These are phyloP conservation scores for Coemansia sp. DNA, from an alignment of 192 early-diverging fungal species.

Conservation along the genomic window DNA sequence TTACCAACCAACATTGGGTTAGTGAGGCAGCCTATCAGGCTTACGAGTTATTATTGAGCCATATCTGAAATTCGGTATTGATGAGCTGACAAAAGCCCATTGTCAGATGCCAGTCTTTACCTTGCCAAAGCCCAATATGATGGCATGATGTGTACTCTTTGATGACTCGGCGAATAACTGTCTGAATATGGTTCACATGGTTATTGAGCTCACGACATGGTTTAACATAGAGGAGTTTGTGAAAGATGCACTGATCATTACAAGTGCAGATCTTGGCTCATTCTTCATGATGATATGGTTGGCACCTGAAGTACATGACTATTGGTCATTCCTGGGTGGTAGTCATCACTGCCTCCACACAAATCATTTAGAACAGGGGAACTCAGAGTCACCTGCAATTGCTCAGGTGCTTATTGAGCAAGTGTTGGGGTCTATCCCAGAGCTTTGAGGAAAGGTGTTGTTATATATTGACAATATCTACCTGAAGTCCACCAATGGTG, in stretches of 20 bases:
- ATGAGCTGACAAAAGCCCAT: slow-evolving; percentile 9
- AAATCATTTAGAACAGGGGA: not conserved
- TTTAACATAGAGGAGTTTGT: not conserved
- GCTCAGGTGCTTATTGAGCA: slow-evolving; percentile 22
- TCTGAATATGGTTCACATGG: not conserved
- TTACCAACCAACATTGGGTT: slow-evolving; percentile 10
- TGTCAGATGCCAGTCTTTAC: slow-evolving; percentile 21
- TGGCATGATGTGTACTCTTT: not conserved
- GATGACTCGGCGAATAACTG: slow-evolving; percentile 4
- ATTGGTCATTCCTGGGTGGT: slow-evolving; percentile 12
- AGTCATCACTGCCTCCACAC: not conserved
- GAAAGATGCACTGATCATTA: slow-evolving; percentile 6
- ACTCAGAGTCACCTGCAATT: slow-evolving; percentile 11
- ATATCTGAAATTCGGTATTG: too few relatives aligned
- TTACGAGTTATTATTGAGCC: too few relatives aligned
- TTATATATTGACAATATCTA: slow-evolving; percentile 37
- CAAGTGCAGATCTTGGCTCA: slow-evolving; percentile 10
- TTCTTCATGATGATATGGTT: slow-evolving; percentile 11
- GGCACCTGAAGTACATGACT: not conserved
- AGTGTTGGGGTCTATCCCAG: not conserved
- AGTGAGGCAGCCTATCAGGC: slow-evolving; percentile 1
- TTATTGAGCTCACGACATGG: not conserved
- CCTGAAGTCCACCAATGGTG: slow-evolving; percentile 10
- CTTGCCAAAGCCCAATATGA: slow-evolving; percentile 17
- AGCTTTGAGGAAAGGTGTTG: not conserved